Evolutionary conservation across 805 yeast genomes (phyloP).

Genomic region (Tetrapisispora nanseiensis): DNA sequence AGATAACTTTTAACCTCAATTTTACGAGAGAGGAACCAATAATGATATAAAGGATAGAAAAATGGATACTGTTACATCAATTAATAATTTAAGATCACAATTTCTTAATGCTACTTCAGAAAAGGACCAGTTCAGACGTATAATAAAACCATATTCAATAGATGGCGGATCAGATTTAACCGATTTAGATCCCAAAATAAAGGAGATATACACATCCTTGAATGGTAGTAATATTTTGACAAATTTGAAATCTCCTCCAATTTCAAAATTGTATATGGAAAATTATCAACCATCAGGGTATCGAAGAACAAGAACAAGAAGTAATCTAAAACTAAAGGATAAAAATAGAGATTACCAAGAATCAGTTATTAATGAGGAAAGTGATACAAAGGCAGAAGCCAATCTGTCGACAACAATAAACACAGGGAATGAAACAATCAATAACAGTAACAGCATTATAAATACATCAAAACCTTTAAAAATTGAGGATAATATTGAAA

Average conservation of each 20-base stretch:
- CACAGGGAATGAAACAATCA: background rate
- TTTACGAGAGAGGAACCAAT: background rate
- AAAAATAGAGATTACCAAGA: background rate
- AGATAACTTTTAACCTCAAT: background rate
- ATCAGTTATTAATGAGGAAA: background rate
- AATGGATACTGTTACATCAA: conserved; percentile 23
- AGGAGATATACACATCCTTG: conserved; percentile 11
- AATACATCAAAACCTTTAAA: background rate
- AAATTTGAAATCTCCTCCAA: conserved; percentile 25
- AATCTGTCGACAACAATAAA: background rate
- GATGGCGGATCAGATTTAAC: conserved; percentile 3
- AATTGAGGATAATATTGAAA: background rate
- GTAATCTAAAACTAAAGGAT: conserved; percentile 1
- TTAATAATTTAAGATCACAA: conserved; percentile 24
- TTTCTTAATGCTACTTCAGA: conserved; percentile 22
- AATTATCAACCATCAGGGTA: conserved; percentile 5
- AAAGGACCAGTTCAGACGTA: conserved; percentile 24
- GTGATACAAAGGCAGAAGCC: background rate
- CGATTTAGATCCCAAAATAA: conserved; percentile 8
- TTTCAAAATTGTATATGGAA: conserved; percentile 17
- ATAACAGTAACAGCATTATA: background rate
- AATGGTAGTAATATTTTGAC: conserved; percentile 16
- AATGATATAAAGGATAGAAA: background rate
- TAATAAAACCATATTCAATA: conserved; percentile 20
- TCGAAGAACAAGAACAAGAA: conserved; percentile 1